phyloP scores from a whole-genome alignment of 2,329 filamentous ascomycete genomes.

The Exophiala bonariae region DNA sequence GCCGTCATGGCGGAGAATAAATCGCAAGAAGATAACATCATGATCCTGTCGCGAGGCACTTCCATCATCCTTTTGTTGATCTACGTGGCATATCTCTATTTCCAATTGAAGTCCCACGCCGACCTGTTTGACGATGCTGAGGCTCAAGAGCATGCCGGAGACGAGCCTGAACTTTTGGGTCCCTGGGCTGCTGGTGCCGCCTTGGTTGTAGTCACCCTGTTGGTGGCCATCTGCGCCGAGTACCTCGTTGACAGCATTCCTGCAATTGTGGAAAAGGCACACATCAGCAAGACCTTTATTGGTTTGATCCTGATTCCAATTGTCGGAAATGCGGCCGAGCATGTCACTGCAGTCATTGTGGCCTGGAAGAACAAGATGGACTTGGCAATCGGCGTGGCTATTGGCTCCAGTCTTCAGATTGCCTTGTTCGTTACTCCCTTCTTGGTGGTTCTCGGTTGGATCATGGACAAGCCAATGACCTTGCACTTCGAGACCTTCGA shows the following conservation, averaged over 20 bases:
- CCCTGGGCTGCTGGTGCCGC: slow-evolving; percentile 65
- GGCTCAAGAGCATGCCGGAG: slow-evolving; percentile 31
- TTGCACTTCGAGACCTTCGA: slow-evolving; percentile 80
- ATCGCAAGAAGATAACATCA: slow-evolving; percentile 56
- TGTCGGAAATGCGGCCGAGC: slow-evolving; percentile 77
- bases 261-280: slow-evolving; percentile 65
- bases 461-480: slow-evolving; percentile 70
- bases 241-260: slow-evolving; percentile 77
- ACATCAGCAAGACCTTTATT: slow-evolving; percentile 79
- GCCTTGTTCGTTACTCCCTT: slow-evolving; percentile 78
- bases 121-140: slow-evolving; percentile 63
- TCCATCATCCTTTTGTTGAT: slow-evolving; percentile 72
- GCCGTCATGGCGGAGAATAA: slow-evolving; percentile 55
- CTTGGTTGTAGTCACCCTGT: slow-evolving; percentile 67
- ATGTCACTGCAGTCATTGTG: slow-evolving; percentile 78
- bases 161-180: slow-evolving; percentile 56
- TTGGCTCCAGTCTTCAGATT: slow-evolving; percentile 81
- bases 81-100: slow-evolving; percentile 74
- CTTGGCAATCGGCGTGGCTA: slow-evolving; percentile 73
- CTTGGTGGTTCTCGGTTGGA: slow-evolving; percentile 78
- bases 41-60: slow-evolving; percentile 73
- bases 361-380: slow-evolving; percentile 71
- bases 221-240: slow-evolving; percentile 73
- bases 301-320: slow-evolving; percentile 78
- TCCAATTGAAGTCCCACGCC: slow-evolving; percentile 75